These are phyloP conservation scores for Trichodelitschia bisporula DNA, from an alignment of 495 filamentous ascomycete genomes.

Conservation along the genomic window DNA sequence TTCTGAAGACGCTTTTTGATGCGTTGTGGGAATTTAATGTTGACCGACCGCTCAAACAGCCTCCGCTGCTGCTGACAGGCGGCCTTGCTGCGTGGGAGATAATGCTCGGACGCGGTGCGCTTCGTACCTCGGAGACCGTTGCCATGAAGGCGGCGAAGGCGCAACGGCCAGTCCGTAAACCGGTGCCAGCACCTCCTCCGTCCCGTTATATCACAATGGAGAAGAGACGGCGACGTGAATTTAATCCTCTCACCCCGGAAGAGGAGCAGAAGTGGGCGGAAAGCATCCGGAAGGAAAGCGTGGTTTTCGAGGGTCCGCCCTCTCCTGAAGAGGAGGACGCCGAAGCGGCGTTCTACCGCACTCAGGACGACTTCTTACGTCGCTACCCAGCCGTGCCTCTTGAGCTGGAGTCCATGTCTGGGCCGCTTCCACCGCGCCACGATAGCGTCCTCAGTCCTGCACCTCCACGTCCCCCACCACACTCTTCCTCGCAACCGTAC, in stretches of 20 bases:
- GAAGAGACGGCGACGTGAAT: constrained; percentile 29
- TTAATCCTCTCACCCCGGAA: constrained; percentile 32
- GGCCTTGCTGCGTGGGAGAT: constrained; percentile 72
- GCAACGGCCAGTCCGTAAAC: constrained; percentile 24
- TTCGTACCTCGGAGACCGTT: constrained; percentile 31
- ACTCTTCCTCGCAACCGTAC: no score
- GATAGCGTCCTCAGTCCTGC: constrained; percentile 2
- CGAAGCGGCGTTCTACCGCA: constrained; percentile 20
- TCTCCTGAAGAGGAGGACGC: constrained; percentile 16
- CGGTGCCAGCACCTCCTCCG: constrained; percentile 25
- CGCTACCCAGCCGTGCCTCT: constrained; percentile 49
- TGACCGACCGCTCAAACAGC: constrained; percentile 42
- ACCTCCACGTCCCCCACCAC: constrained; percentile 12
- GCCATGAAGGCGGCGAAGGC: constrained; percentile 21
- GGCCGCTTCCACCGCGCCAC: constrained; percentile 10
- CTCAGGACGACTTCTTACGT: constrained; percentile 56
- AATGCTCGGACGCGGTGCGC: constrained; percentile 42
- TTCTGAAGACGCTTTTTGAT: constrained; percentile 44
- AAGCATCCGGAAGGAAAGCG: constrained; percentile 25
- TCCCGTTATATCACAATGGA: constrained; percentile 27
- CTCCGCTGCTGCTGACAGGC: constrained; percentile 54
- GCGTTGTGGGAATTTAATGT: constrained; percentile 65
- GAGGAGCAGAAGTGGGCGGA: constrained; percentile 37
- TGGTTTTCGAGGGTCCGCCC: constrained; percentile 23
- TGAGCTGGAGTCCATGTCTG: constrained; percentile 51